Conservation (phyloP, 1,284 basidiomycete species). For the Moniliophthora roreri region DNA sequence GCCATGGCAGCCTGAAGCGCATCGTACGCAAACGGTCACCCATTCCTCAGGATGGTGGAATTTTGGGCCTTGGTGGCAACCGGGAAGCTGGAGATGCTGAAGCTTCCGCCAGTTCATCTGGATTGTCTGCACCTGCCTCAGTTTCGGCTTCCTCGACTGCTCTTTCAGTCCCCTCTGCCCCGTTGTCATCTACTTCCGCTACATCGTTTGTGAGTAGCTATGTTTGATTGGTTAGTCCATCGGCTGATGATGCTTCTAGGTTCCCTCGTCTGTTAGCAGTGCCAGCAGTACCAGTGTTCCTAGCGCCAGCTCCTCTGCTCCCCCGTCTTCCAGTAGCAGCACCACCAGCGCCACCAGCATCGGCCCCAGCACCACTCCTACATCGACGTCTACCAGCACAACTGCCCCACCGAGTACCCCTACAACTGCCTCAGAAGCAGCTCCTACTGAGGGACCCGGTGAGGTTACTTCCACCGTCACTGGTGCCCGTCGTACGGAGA, state of each 20-base stretch:
- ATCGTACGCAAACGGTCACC: slow-evolving; percentile 63
- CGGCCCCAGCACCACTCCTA: slow-evolving; percentile 1
- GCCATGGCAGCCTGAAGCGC: slow-evolving; percentile 64
- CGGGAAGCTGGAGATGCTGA: slow-evolving; percentile 22
- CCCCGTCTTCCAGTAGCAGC: neutral
- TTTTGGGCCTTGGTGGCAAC: slow-evolving; percentile 24
- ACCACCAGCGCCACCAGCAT: neutral
- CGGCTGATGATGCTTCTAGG: no score
- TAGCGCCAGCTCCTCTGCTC: neutral
- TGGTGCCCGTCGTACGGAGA: slow-evolving; percentile 4
- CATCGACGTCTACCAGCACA: slow-evolving; percentile 3
- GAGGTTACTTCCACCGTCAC: slow-evolving; percentile 1
- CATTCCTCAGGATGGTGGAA: slow-evolving; percentile 20
- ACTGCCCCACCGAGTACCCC: slow-evolving; percentile 2
- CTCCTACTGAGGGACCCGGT: neutral
- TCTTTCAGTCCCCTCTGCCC: neutral
- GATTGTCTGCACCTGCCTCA: neutral
- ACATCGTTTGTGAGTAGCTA: slow-evolving; percentile 14
- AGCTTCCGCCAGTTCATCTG: slow-evolving; percentile 15
- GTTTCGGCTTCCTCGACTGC: neutral
- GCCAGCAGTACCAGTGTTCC: neutral
- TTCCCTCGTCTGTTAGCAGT: slow-evolving; percentile 1
- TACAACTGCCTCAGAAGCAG: neutral
- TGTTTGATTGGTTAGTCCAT: no score
- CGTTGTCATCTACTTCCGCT: slow-evolving; percentile 14